These are phyloP conservation scores for Dendrostoma leiphaemia DNA, from an alignment of 2,329 filamentous ascomycete species.

Conservation along the genomic window DNA sequence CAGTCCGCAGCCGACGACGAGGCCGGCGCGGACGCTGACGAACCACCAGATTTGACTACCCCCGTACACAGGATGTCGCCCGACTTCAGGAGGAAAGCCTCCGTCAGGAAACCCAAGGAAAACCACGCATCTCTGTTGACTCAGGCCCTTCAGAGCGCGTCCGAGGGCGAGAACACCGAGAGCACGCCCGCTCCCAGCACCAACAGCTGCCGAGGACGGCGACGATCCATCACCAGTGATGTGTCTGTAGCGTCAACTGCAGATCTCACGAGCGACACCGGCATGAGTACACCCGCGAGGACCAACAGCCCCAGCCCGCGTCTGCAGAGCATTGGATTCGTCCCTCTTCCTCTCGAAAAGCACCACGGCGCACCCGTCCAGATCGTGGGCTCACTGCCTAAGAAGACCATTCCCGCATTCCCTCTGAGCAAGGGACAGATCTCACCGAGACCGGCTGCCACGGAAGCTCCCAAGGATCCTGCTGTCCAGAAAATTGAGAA, in stretches of 20 bases:
- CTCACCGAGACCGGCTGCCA: constrained; percentile 23
- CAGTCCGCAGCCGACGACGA: constrained; percentile 56
- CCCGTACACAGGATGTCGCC: constrained; percentile 22
- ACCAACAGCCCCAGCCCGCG: constrained; percentile 88
- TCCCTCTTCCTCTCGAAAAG: constrained; percentile 30
- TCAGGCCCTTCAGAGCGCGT: constrained; percentile 70
- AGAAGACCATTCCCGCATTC: not conserved
- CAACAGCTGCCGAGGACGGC: constrained; percentile 34
- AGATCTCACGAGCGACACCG: constrained; percentile 93
- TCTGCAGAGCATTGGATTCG: constrained; percentile 56
- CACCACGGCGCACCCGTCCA: constrained; percentile 5
- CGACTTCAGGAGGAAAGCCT: constrained; percentile 45
- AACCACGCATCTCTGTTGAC: constrained; percentile 83
- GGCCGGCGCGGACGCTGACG: constrained; percentile 73
- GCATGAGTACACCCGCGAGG: constrained; percentile 83
- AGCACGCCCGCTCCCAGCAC: constrained; percentile 32
- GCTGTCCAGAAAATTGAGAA: constrained; percentile 65
- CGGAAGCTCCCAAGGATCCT: constrained; percentile 44
- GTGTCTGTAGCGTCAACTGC: constrained; percentile 79
- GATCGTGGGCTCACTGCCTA: constrained; percentile 17
- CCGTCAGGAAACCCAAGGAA: constrained; percentile 44
- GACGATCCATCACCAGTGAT: constrained; percentile 74
- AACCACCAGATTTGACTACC: constrained; percentile 69
- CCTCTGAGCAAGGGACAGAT: constrained; percentile 6
- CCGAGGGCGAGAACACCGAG: constrained; percentile 53